Percentiles rank a stretch among this genome's conserved stretches.
Conservation (phyloP, 345 rosid genomes). For the Brassica cretica region DNA sequence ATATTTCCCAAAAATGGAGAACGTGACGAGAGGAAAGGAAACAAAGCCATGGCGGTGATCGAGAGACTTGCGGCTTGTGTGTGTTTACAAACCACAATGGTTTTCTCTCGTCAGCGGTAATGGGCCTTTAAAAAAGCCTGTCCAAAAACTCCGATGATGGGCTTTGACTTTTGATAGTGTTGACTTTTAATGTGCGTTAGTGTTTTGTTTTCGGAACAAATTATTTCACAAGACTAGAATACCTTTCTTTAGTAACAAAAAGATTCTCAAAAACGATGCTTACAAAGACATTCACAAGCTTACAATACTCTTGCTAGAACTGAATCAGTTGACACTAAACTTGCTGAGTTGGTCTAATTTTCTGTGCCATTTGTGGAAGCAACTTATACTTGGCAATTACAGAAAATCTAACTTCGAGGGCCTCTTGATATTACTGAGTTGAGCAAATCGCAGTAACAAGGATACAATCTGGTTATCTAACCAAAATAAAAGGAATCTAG, state of each 20-base stretch:
- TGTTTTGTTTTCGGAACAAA: not conserved
- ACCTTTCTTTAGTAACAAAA: not conserved
- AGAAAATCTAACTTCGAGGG: not conserved
- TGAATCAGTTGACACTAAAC: not conserved
- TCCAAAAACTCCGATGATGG: not conserved
- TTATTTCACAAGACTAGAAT: not conserved
- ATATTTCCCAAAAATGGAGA: not conserved
- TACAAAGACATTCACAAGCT: not conserved
- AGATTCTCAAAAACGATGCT: not conserved
- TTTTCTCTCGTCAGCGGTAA: not conserved
- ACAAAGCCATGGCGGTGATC: constrained; percentile 23
- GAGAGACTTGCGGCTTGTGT: constrained; percentile 13
- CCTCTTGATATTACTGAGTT: not conserved
- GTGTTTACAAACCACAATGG: constrained; percentile 1
- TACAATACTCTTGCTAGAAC: not conserved
- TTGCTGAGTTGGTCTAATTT: not conserved
- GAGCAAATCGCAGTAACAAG: not conserved
- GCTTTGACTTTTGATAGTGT: not conserved
- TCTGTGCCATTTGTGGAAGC: not conserved
- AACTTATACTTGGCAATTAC: not conserved
- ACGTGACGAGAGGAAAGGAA: constrained; percentile 35
- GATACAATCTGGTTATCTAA: constrained; percentile 8
- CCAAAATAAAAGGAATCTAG: not conserved
- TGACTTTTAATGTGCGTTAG: not conserved
- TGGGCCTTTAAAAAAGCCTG: constrained; percentile 23